phyloP scores from a whole-genome alignment of 768 basidiomycete genomes.

The Leccinum disarticulatum region DNA sequence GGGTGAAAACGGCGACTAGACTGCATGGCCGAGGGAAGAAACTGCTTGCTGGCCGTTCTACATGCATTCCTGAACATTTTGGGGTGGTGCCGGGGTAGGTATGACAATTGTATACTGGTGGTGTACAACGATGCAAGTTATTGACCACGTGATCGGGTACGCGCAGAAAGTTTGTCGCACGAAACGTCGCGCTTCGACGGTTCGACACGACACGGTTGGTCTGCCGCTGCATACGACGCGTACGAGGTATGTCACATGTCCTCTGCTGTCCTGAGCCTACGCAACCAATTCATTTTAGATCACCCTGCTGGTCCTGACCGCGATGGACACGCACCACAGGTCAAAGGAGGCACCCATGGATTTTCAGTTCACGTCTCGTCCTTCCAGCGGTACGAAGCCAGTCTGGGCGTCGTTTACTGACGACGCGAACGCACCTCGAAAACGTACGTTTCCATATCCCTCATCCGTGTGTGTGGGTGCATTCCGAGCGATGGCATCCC shows the following conservation, averaged over 20 bases:
- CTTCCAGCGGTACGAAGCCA: constrained; percentile 48
- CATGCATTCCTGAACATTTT: constrained; percentile 32
- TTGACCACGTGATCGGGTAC: constrained; percentile 28
- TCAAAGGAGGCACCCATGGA: constrained; percentile 89
- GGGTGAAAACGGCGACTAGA: constrained; percentile 41
- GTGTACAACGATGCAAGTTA: background rate
- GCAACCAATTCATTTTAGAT: background rate
- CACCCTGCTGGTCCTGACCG: constrained; percentile 1
- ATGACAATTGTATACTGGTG: background rate
- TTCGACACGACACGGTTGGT: constrained; percentile 8
- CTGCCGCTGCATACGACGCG: constrained; percentile 7
- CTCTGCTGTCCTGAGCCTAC: background rate
- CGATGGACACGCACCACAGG: constrained; percentile 37
- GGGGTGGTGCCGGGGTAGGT: constrained; percentile 5
- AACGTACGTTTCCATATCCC: constrained; percentile 57
- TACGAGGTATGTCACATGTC: constrained; percentile 13
- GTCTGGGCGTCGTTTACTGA: constrained; percentile 53
- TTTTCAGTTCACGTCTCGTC: constrained; percentile 78
- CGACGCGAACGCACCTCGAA: constrained; percentile 56
- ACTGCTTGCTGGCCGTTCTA: constrained; percentile 22
- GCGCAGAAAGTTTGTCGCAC: constrained; percentile 15
- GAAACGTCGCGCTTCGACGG: constrained; percentile 10
- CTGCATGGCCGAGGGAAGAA: constrained; percentile 11
- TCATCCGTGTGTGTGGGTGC: constrained; percentile 6
- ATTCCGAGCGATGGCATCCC: constrained; percentile 30